Percentiles rank a stretch among this genome's conserved stretches.
These are phyloP conservation scores for Aspergillus panamensis DNA, from an alignment of 495 filamentous ascomycete species.

Conservation along the genomic window DNA sequence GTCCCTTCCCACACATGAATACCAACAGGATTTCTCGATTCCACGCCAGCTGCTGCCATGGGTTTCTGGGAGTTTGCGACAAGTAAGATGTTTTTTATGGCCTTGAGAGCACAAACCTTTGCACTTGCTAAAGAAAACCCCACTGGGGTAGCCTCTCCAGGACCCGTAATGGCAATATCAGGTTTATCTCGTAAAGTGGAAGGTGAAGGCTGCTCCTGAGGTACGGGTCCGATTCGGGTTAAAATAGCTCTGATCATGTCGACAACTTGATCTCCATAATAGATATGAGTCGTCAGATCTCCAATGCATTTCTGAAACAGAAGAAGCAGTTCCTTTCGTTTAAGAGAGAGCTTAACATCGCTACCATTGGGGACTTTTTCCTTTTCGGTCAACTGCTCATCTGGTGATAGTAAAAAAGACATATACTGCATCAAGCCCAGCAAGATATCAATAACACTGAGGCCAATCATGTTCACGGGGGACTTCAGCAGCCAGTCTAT, in stretches of 20 bases:
- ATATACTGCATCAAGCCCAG: conserved; percentile 77
- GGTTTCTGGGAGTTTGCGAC: conserved; percentile 68
- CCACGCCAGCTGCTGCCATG: conserved; percentile 54
- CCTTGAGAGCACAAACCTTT: conserved; percentile 70
- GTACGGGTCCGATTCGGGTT: conserved; percentile 64
- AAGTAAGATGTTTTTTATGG: conserved; percentile 73
- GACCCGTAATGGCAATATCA: conserved; percentile 9
- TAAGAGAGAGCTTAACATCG: conserved; percentile 36
- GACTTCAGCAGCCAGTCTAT: conserved; percentile 79
- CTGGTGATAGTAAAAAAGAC: conserved; percentile 62
- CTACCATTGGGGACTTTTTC: conserved; percentile 14
- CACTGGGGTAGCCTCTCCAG: conserved; percentile 35
- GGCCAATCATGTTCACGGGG: conserved; percentile 84
- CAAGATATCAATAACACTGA: conserved; percentile 90
- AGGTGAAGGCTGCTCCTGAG: conserved; percentile 31
- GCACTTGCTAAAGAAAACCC: conserved; percentile 68
- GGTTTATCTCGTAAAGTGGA: conserved; percentile 36
- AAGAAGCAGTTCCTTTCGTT: conserved; percentile 52
- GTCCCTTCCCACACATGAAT: conserved; percentile 87
- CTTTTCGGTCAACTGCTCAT: conserved; percentile 13
- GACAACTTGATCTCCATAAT: conserved; percentile 88
- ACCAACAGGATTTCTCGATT: conserved; percentile 68
- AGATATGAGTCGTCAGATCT: conserved; percentile 84
- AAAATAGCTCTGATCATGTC: conserved; percentile 86
- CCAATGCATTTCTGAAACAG: conserved; percentile 75